Conservation (phyloP, 805 yeast species). For the Hanseniaspora taiwanica region DNA sequence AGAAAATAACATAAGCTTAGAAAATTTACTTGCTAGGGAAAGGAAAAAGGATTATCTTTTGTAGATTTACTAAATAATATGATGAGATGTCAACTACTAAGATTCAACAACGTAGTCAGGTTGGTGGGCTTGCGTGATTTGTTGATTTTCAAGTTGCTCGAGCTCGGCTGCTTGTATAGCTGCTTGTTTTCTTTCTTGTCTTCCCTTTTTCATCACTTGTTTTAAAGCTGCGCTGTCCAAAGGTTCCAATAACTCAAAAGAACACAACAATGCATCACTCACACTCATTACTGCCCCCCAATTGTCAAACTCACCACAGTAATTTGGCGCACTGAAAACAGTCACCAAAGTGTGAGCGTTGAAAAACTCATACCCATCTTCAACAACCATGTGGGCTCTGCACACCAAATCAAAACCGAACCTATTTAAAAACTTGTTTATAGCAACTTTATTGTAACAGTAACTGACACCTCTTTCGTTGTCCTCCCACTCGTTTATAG, state of each 20-base stretch:
- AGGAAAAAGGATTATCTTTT: too few species aligned
- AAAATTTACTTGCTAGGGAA: neutral
- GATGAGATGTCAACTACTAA: too few species aligned
- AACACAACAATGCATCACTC: conserved; percentile 52
- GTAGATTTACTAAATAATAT: too few species aligned
- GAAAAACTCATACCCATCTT: conserved; percentile 77
- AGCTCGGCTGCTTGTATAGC: conserved; percentile 17
- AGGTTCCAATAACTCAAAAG: conserved; percentile 87
- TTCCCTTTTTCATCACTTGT: conserved; percentile 90
- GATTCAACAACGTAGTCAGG: neutral
- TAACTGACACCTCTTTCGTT: conserved; percentile 77
- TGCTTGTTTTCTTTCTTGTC: conserved; percentile 67
- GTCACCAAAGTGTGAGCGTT: conserved; percentile 64
- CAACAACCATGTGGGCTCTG: conserved; percentile 83
- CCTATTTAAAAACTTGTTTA: conserved; percentile 46
- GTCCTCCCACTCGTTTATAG: conserved; percentile 48
- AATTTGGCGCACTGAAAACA: conserved; percentile 71
- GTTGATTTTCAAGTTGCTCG: neutral
- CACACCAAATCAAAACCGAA: conserved; percentile 66
- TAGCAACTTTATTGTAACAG: conserved; percentile 59
- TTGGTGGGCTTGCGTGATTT: neutral
- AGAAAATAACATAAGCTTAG: neutral
- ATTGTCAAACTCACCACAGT: conserved; percentile 69
- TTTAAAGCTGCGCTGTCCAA: conserved; percentile 85
- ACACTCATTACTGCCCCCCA: conserved; percentile 75